Conservation (phyloP, 2,329 filamentous ascomycete genomes). For the Magnaporthales sp. region DNA sequence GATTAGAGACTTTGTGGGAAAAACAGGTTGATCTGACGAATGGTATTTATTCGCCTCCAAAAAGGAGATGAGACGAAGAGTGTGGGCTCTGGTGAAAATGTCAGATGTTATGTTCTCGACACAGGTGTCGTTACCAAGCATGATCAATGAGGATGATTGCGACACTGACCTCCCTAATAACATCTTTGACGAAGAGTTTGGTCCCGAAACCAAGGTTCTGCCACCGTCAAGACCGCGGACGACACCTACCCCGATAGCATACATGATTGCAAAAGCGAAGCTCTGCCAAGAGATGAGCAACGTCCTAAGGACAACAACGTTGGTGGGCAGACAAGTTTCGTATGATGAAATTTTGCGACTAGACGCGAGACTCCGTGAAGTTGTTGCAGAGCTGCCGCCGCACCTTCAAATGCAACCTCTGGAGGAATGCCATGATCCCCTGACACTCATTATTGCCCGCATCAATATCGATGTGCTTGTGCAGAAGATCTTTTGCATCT, state of each 20-base stretch:
- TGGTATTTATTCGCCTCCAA: neutral
- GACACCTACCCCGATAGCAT: slow-evolving; percentile 68
- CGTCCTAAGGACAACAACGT: slow-evolving; percentile 58
- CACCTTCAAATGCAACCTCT: slow-evolving; percentile 70
- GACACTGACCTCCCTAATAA: slow-evolving; percentile 71
- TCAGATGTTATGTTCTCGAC: slow-evolving; percentile 71
- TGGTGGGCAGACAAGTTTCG: slow-evolving; percentile 43
- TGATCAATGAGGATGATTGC: slow-evolving; percentile 66
- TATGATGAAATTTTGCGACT: slow-evolving; percentile 59
- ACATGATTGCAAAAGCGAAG: slow-evolving; percentile 67
- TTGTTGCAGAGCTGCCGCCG: slow-evolving; percentile 63
- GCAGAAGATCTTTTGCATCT: slow-evolving; percentile 78
- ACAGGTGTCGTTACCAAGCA: slow-evolving; percentile 56
- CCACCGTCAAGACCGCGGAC: slow-evolving; percentile 58
- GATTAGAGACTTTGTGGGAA: neutral
- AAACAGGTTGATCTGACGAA: neutral
- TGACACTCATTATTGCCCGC: slow-evolving; percentile 77
- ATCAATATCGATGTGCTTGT: slow-evolving; percentile 80
- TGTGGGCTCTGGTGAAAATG: slow-evolving; percentile 65
- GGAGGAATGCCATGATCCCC: slow-evolving; percentile 69
- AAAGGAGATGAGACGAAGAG: slow-evolving; percentile 61
- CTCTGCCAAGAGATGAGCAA: slow-evolving; percentile 61
- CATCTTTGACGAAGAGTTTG: slow-evolving; percentile 73
- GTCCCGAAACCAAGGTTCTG: slow-evolving; percentile 56
- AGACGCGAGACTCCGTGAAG: slow-evolving; percentile 51